A percentile compares a stretch with the other conserved stretches of the same genome.
phyloP scores from a whole-genome alignment of 2,329 filamentous ascomycete species.

The Microcyclosporella mali region DNA sequence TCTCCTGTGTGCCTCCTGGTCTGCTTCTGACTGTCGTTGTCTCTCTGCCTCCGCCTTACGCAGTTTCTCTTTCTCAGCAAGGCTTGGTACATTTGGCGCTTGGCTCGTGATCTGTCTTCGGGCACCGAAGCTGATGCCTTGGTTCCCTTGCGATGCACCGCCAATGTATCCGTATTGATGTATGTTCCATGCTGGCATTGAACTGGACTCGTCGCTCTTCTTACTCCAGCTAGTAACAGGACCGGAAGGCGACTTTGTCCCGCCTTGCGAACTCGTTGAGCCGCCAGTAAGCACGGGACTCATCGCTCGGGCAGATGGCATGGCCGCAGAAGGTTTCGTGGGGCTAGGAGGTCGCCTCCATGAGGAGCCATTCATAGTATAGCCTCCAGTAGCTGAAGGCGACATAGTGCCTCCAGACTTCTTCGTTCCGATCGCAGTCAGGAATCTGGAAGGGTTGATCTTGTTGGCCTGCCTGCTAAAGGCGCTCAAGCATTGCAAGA shows the following conservation, averaged over 20 bases:
- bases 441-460: conserved; percentile 67
- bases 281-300: conserved; percentile 45
- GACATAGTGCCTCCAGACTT: conserved; percentile 45
- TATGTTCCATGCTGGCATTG: conserved; percentile 93
- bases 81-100: conserved; percentile 68
- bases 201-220: conserved; percentile 70
- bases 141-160: conserved; percentile 89
- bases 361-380: conserved; percentile 12
- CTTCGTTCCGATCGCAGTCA: conserved; percentile 68
- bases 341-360: conserved; percentile 21
- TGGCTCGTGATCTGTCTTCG: conserved; percentile 87
- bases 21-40: conserved; percentile 40
- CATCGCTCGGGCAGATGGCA: conserved; percentile 33
- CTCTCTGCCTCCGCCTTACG: conserved; percentile 51
- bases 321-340: conserved; percentile 24
- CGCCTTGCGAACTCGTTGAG: conserved; percentile 52
- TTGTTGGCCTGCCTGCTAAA: conserved; percentile 82
- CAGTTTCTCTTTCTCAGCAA: conserved; percentile 76
- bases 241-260: conserved; percentile 40
- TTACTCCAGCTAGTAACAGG: conserved; percentile 88
- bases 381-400: conserved; percentile 16
- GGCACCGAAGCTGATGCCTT: conserved; percentile 87
- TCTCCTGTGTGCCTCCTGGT: conserved; percentile 48
- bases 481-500: conserved; percentile 82
- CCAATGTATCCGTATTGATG: conserved; percentile 98